Conservation (phyloP, 495 filamentous ascomycete species). For the Neurospora terricola region DNA sequence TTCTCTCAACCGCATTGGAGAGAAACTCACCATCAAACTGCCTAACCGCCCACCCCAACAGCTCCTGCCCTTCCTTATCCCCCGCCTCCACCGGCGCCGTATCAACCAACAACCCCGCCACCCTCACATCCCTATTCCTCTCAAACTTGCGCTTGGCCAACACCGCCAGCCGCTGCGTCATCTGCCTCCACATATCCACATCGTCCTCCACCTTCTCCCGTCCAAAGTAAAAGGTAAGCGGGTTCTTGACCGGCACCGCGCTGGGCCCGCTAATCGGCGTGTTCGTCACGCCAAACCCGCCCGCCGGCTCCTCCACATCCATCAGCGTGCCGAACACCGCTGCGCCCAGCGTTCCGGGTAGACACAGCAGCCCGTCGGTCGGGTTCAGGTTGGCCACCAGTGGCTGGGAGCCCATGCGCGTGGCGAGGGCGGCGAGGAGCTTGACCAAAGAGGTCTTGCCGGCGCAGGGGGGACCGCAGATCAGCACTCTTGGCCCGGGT, state of each 20-base stretch:
- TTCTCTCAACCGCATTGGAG: neutral
- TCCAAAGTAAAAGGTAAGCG: slow-evolving; percentile 86
- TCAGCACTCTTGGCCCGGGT: slow-evolving; percentile 69
- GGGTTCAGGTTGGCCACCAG: slow-evolving; percentile 82
- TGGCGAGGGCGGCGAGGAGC: slow-evolving; percentile 73
- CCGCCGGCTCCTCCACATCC: slow-evolving; percentile 57
- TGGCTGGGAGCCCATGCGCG: slow-evolving; percentile 64
- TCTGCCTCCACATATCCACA: slow-evolving; percentile 55
- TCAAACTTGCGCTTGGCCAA: slow-evolving; percentile 67
- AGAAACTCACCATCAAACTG: slow-evolving; percentile 65
- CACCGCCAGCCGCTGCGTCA: slow-evolving; percentile 69
- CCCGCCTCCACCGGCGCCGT: slow-evolving; percentile 59
- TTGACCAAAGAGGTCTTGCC: slow-evolving; percentile 83
- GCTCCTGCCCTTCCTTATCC: slow-evolving; percentile 49
- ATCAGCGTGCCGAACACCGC: slow-evolving; percentile 75
- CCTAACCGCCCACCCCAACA: slow-evolving; percentile 71
- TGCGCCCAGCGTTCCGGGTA: slow-evolving; percentile 79
- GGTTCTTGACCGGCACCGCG: slow-evolving; percentile 78
- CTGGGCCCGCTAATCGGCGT: slow-evolving; percentile 87
- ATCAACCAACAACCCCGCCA: slow-evolving; percentile 76
- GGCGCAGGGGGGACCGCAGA: slow-evolving; percentile 69
- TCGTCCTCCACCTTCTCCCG: slow-evolving; percentile 66
- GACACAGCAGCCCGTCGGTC: slow-evolving; percentile 70
- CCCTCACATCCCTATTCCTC: slow-evolving; percentile 61
- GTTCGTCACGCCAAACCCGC: slow-evolving; percentile 77